Conservation (phyloP, 352 stramenopile genomes). For the Pythium sukuiense region DNA sequence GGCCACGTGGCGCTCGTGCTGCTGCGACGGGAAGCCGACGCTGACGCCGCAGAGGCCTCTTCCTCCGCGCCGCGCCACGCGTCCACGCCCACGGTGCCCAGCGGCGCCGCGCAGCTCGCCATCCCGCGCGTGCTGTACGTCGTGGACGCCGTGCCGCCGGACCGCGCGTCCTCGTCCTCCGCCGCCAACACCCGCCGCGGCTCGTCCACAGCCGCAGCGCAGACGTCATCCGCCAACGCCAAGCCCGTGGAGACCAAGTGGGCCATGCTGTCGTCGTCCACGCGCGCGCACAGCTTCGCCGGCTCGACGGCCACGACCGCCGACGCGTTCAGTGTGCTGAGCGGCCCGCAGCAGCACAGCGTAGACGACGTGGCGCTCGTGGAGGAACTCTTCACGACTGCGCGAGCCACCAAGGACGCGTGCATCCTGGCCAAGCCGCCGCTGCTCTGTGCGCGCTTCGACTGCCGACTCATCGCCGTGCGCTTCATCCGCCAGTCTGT, state of each 20-base stretch:
- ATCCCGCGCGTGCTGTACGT: slow-evolving; percentile 65
- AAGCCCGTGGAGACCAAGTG: slow-evolving; percentile 24
- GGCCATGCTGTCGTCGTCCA: slow-evolving; percentile 30
- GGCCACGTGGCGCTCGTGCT: slow-evolving; percentile 65
- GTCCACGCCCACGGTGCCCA: slow-evolving; percentile 5
- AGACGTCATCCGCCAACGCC: slow-evolving; percentile 1
- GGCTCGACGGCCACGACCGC: slow-evolving; percentile 8
- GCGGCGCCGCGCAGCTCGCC: slow-evolving; percentile 20
- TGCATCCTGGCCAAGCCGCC: slow-evolving; percentile 65
- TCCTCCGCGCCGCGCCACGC: background rate
- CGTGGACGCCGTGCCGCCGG: slow-evolving; percentile 67
- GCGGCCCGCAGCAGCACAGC: slow-evolving; percentile 29
- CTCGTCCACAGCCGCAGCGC: slow-evolving; percentile 16
- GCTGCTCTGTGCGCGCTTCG: slow-evolving; percentile 71
- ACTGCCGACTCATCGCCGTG: slow-evolving; percentile 66
- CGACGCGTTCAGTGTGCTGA: slow-evolving; percentile 20
- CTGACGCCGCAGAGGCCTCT: background rate
- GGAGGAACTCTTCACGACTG: slow-evolving; percentile 64
- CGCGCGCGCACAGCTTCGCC: slow-evolving; percentile 29
- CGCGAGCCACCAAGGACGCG: slow-evolving; percentile 54
- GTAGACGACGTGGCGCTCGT: slow-evolving; percentile 72
- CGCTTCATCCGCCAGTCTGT: slow-evolving; percentile 39
- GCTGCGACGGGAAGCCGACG: slow-evolving; percentile 23
- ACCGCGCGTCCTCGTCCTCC: slow-evolving; percentile 18
- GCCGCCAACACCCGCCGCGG: background rate